Conservation (phyloP, 306 rosid genomes). For the Rubus parviflorus region DNA sequence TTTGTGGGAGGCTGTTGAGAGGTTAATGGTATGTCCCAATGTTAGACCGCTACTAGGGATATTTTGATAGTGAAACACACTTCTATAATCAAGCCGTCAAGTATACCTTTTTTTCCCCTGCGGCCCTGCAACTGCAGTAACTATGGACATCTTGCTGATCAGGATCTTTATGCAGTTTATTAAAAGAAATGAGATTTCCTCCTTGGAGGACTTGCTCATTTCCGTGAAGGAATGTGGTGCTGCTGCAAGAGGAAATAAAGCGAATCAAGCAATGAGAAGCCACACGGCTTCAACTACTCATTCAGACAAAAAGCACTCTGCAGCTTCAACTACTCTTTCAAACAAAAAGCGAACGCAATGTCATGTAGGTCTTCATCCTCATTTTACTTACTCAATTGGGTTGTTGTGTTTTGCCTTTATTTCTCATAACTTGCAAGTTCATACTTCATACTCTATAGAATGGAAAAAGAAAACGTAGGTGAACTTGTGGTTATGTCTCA, state of each 20-base stretch:
- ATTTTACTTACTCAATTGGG: conserved; percentile 13
- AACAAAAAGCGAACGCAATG: conserved; percentile 24
- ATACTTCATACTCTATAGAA: neutral
- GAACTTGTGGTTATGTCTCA: neutral
- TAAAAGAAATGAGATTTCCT: conserved; percentile 45
- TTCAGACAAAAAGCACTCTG: conserved; percentile 22
- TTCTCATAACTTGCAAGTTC: conserved; percentile 14
- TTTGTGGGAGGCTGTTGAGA: conserved; percentile 57
- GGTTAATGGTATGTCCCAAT: conserved; percentile 45
- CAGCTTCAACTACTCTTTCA: neutral
- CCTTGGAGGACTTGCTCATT: conserved; percentile 56
- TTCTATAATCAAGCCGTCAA: conserved; percentile 14
- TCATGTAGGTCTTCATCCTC: conserved; percentile 50
- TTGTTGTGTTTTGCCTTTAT: conserved; percentile 12
- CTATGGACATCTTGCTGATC: conserved; percentile 22
- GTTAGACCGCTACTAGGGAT: neutral
- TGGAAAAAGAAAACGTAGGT: conserved; percentile 16
- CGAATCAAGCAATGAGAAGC: conserved; percentile 49
- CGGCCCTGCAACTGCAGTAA: neutral
- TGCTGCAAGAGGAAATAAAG: conserved; percentile 40
- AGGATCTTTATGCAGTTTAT: conserved; percentile 52
- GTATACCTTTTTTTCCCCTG: neutral
- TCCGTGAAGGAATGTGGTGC: conserved; percentile 34
- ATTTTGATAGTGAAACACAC: neutral
- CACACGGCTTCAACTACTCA: conserved; percentile 44